Percentiles rank a stretch among this genome's conserved stretches.
Conservation (phyloP, 2,329 filamentous ascomycete species). For the Paracorniculantispora psalliotae region DNA sequence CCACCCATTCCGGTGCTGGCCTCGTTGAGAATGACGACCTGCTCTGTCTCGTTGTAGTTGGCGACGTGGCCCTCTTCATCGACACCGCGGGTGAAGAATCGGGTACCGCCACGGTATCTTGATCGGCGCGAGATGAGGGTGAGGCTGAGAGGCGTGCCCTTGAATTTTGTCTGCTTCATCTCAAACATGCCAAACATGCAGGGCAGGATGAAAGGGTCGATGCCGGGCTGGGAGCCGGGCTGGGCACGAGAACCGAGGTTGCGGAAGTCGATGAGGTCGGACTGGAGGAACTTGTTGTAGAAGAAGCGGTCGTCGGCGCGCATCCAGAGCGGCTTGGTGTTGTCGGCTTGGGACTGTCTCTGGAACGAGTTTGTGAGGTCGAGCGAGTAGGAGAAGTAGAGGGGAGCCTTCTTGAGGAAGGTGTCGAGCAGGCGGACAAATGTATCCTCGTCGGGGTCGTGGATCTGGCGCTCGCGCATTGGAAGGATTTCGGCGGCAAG, state of each 20-base stretch:
- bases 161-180: conserved; percentile 81
- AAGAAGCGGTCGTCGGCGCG: conserved; percentile 96
- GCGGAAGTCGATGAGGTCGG: conserved; percentile 87
- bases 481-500: conserved; percentile 88
- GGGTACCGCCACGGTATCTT: conserved; percentile 79
- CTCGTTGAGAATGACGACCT: conserved; percentile 86
- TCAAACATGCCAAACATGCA: conserved; percentile 96
- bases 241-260: conserved; percentile 57
- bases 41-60: conserved; percentile 98
- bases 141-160: conserved; percentile 77
- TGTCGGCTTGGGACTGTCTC: conserved; percentile 75
- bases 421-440: conserved; percentile 79
- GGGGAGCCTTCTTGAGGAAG: conserved; percentile 75
- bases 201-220: conserved; percentile 89
- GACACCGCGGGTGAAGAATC: conserved; percentile 91
- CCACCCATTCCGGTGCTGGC: conserved; percentile 67
- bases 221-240: conserved; percentile 64
- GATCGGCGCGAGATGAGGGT: conserved; percentile 85
- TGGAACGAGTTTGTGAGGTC: conserved; percentile 97
- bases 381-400: conserved; percentile 98
- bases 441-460: conserved; percentile 89
- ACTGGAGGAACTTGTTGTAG: conserved; percentile 93
- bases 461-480: conserved; percentile 84
- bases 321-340: conserved; percentile 75
- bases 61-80: conserved; percentile 94